These are phyloP conservation scores for Kurtzmaniella quercitrusa DNA, from an alignment of 1,139 yeast species.

Conservation along the genomic window DNA sequence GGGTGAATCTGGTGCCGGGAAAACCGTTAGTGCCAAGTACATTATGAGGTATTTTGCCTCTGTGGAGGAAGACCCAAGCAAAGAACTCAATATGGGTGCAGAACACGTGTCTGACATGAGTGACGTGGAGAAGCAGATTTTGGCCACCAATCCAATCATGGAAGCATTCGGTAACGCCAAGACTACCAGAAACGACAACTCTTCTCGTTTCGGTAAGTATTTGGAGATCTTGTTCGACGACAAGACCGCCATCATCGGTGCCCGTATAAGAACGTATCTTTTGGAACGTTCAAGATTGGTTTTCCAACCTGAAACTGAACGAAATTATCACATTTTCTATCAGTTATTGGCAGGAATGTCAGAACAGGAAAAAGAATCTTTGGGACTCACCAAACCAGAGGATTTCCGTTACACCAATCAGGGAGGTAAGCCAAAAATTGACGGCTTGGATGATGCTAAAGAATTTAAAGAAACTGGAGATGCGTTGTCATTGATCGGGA, in stretches of 20 bases:
- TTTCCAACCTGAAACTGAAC: slow-evolving; percentile 82
- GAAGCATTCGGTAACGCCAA: slow-evolving; percentile 99
- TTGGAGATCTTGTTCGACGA: slow-evolving; percentile 83
- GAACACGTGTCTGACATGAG: slow-evolving; percentile 70
- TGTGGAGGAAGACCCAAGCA: slow-evolving; percentile 64
- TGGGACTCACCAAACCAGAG: slow-evolving; percentile 59
- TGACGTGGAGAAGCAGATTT: slow-evolving; percentile 87
- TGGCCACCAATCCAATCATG: slow-evolving; percentile 97
- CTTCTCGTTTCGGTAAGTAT: slow-evolving; percentile 95
- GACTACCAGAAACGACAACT: slow-evolving; percentile 94
- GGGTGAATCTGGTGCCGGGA: slow-evolving; percentile 99
- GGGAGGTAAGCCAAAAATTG: slow-evolving; percentile 74
- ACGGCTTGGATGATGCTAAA: slow-evolving; percentile 74
- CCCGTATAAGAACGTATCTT: slow-evolving; percentile 86
- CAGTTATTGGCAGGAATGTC: slow-evolving; percentile 81
- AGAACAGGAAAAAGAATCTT: slow-evolving; percentile 50
- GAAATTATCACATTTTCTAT: slow-evolving; percentile 94
- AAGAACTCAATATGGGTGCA: slow-evolving; percentile 26
- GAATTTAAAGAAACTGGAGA: slow-evolving; percentile 73
- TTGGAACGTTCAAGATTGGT: slow-evolving; percentile 92
- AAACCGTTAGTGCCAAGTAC: slow-evolving; percentile 94
- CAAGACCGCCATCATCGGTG: slow-evolving; percentile 80
- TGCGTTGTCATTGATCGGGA: slow-evolving; percentile 79
- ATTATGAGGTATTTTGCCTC: slow-evolving; percentile 97
- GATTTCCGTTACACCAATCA: slow-evolving; percentile 85